A percentile compares a stretch with the other conserved stretches of the same genome.
Evolutionary conservation across 164 flowering plant genomes (phyloP).

Genomic region (Annona cherimola): DNA sequence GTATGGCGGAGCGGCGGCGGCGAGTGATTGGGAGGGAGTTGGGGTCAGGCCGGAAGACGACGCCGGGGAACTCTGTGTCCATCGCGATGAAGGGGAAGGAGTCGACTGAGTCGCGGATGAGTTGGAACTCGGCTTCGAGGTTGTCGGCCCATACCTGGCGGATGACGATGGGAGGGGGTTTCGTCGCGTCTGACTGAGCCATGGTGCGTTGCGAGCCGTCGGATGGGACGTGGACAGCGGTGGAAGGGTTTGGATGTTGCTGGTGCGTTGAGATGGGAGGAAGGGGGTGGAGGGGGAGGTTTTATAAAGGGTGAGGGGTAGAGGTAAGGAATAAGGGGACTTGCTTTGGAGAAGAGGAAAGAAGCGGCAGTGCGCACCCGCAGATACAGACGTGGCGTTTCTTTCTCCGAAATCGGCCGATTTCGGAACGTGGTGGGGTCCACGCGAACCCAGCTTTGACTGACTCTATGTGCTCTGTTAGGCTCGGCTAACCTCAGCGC

Average conservation of each 20-base stretch:
- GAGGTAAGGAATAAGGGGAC: neutral
- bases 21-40: neutral
- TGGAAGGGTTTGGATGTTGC: neutral
- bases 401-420: neutral
- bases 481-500: no score
- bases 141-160: conserved; percentile 28
- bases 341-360: neutral
- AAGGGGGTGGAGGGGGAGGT: neutral
- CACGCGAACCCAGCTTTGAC: no score
- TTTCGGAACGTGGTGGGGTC: no score
- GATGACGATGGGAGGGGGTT: conserved; percentile 15
- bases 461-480: no score
- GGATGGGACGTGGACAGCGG: neutral
- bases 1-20: conserved; percentile 9
- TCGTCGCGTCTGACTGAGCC: neutral
- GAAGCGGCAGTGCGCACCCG: neutral
- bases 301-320: neutral
- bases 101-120: conserved; percentile 22
- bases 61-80: conserved; percentile 39
- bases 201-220: neutral
- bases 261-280: neutral
- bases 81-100: conserved; percentile 19
- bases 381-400: neutral
- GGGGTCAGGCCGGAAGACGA: conserved; percentile 18
- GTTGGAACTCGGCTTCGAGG: conserved; percentile 22